Evolutionary conservation across 1,139 yeast species (phyloP).

Genomic region (Hemisphaericaspora subhashii): DNA sequence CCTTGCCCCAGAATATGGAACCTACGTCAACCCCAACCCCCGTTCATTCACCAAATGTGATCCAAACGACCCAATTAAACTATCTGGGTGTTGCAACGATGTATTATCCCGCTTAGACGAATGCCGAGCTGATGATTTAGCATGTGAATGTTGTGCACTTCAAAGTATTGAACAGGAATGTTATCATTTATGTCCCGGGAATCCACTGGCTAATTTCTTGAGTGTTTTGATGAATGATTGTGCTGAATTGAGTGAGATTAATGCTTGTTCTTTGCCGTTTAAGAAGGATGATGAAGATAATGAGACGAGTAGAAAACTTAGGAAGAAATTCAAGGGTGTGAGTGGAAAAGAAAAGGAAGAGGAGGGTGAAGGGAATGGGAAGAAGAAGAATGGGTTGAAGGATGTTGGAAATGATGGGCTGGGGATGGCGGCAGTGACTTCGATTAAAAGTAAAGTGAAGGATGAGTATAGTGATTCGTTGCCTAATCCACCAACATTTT

Average conservation of each 20-base stretch:
- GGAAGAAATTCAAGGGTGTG: constrained; percentile 2
- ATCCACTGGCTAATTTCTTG: constrained; percentile 48
- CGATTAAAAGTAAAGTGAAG: constrained; percentile 11
- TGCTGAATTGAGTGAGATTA: constrained; percentile 44
- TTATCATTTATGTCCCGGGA: constrained; percentile 49
- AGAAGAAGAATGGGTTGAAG: neutral
- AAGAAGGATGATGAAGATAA: constrained; percentile 32
- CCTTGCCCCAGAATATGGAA: constrained; percentile 29
- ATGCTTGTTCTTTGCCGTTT: constrained; percentile 52
- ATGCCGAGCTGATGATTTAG: constrained; percentile 53
- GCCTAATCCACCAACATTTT: neutral
- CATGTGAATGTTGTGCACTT: constrained; percentile 57
- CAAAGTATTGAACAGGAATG: constrained; percentile 47
- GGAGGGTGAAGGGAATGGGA: neutral
- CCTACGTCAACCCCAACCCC: constrained; percentile 49
- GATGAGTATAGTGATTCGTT: neutral
- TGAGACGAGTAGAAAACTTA: neutral
- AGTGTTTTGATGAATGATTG: constrained; percentile 48
- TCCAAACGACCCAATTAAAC: constrained; percentile 42
- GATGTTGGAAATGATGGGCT: constrained; percentile 7
- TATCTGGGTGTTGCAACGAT: constrained; percentile 47
- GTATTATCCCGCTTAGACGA: constrained; percentile 44
- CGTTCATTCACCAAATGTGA: constrained; percentile 35
- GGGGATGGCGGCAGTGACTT: constrained; percentile 9
- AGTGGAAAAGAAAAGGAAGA: neutral